A percentile compares a stretch with the other conserved stretches of the same genome.
These are phyloP conservation scores for Botrytis galanthina DNA, from an alignment of 2,329 filamentous ascomycete genomes.

Conservation along the genomic window DNA sequence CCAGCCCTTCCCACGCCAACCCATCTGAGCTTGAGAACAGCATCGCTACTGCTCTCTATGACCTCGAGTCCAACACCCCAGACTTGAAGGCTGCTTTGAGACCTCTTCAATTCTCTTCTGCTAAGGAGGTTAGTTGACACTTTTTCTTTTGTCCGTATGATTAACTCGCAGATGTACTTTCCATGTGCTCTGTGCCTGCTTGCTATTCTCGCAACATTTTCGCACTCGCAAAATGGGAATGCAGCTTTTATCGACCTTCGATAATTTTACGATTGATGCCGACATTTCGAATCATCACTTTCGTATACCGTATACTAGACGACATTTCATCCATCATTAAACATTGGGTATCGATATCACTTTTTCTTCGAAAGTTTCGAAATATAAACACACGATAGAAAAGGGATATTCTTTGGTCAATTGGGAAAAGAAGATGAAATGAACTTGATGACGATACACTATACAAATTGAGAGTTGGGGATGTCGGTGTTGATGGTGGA, in stretches of 20 bases:
- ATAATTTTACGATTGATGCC: slow-evolving; percentile 19
- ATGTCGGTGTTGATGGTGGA: slow-evolving; percentile 46
- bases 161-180: background rate
- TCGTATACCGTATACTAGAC: slow-evolving; percentile 21
- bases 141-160: background rate
- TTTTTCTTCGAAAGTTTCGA: slow-evolving; percentile 7
- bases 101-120: slow-evolving; percentile 97
- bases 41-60: slow-evolving; percentile 96
- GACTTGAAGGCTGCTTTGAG: slow-evolving; percentile 96
- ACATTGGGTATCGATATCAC: slow-evolving; percentile 8
- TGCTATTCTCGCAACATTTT: background rate
- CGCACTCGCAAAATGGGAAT: slow-evolving; percentile 17
- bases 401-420: slow-evolving; percentile 8
- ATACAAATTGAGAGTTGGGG: slow-evolving; percentile 27
- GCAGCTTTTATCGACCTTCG: slow-evolving; percentile 19
- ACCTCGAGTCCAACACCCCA: slow-evolving; percentile 98
- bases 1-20: slow-evolving; percentile 93
- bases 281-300: slow-evolving; percentile 17
- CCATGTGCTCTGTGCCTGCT: background rate
- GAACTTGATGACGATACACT: slow-evolving; percentile 26
- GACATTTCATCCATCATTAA: slow-evolving; percentile 15
- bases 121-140: slow-evolving; percentile 85
- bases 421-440: slow-evolving; percentile 24
- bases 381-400: slow-evolving; percentile 6
- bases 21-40: slow-evolving; percentile 96